These are phyloP conservation scores for Fomitopsis serialis DNA, from an alignment of 768 basidiomycete genomes.

Conservation along the genomic window DNA sequence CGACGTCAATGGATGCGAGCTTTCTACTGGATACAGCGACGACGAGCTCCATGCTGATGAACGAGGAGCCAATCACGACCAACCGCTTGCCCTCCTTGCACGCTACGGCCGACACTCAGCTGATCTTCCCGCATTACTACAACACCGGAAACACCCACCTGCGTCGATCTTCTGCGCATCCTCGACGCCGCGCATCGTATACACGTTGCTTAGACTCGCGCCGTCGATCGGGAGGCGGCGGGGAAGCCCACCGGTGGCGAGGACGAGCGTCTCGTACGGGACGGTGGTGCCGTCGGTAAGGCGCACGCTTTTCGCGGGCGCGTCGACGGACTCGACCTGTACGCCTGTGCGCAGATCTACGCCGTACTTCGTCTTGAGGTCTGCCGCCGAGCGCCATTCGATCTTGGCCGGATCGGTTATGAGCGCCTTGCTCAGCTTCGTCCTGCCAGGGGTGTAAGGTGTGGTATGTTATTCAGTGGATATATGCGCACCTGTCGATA, in stretches of 20 bases:
- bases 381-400: slow-evolving; percentile 64
- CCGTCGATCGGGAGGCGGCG: slow-evolving; percentile 75
- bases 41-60: slow-evolving; percentile 92
- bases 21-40: slow-evolving; percentile 67
- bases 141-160: slow-evolving; percentile 34
- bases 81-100: slow-evolving; percentile 68
- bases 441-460: slow-evolving; percentile 35
- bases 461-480: not conserved
- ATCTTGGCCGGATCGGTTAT: slow-evolving; percentile 75
- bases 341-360: slow-evolving; percentile 58
- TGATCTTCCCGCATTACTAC: not conserved
- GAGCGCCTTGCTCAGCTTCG: slow-evolving; percentile 85
- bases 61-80: slow-evolving; percentile 84
- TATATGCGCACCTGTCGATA: slow-evolving; percentile 61
- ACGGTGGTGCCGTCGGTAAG: slow-evolving; percentile 52
- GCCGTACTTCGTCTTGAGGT: slow-evolving; percentile 71
- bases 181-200: slow-evolving; percentile 63
- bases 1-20: slow-evolving; percentile 75
- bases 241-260: slow-evolving; percentile 74
- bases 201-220: slow-evolving; percentile 68
- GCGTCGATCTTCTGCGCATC: slow-evolving; percentile 70
- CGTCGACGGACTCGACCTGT: slow-evolving; percentile 69
- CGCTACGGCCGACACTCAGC: slow-evolving; percentile 28
- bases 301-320: slow-evolving; percentile 54
- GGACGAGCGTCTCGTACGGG: slow-evolving; percentile 70